These are phyloP conservation scores for Sporothrix pseudoabietina DNA, from an alignment of 2,329 filamentous ascomycete genomes.

Conservation along the genomic window DNA sequence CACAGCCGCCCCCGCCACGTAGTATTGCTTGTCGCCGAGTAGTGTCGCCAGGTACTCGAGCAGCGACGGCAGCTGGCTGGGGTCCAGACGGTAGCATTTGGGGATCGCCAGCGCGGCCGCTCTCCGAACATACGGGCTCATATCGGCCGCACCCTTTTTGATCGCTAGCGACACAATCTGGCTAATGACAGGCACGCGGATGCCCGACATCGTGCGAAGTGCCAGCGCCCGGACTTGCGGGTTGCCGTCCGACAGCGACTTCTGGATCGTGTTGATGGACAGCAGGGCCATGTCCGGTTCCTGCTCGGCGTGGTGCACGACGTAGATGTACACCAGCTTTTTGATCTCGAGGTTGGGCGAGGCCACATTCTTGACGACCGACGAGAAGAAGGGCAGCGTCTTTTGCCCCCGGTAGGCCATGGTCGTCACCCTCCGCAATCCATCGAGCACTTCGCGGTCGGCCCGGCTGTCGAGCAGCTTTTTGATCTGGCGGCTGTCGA, in stretches of 20 bases:
- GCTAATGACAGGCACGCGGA: slow-evolving; percentile 94
- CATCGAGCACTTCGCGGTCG: slow-evolving; percentile 91
- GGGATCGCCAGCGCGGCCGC: slow-evolving; percentile 91
- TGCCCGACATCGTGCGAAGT: slow-evolving; percentile 94
- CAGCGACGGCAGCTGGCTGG: slow-evolving; percentile 79
- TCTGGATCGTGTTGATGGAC: slow-evolving; percentile 98
- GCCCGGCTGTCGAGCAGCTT: slow-evolving; percentile 91
- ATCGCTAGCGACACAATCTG: slow-evolving; percentile 96
- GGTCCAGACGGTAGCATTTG: slow-evolving; percentile 92
- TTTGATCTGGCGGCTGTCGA: slow-evolving; percentile 84
- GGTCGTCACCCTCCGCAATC: slow-evolving; percentile 85
- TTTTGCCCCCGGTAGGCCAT: slow-evolving; percentile 94
- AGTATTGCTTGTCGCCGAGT: slow-evolving; percentile 90
- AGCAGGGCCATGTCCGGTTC: slow-evolving; percentile 94
- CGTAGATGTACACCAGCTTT: slow-evolving; percentile 97
- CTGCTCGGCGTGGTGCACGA: slow-evolving; percentile 93
- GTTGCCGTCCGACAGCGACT: slow-evolving; percentile 89
- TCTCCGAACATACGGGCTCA: slow-evolving; percentile 91
- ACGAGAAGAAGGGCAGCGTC: slow-evolving; percentile 92
- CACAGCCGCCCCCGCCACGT: slow-evolving; percentile 92
- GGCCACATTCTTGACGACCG: slow-evolving; percentile 95
- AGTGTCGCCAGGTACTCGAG: slow-evolving; percentile 77
- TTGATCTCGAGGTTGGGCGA: slow-evolving; percentile 93
- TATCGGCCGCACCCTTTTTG: slow-evolving; percentile 88
- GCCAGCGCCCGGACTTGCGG: slow-evolving; percentile 90